Evolutionary conservation across 2,329 filamentous ascomycete genomes (phyloP).

Genomic region (Arthrinium phaeospermum): DNA sequence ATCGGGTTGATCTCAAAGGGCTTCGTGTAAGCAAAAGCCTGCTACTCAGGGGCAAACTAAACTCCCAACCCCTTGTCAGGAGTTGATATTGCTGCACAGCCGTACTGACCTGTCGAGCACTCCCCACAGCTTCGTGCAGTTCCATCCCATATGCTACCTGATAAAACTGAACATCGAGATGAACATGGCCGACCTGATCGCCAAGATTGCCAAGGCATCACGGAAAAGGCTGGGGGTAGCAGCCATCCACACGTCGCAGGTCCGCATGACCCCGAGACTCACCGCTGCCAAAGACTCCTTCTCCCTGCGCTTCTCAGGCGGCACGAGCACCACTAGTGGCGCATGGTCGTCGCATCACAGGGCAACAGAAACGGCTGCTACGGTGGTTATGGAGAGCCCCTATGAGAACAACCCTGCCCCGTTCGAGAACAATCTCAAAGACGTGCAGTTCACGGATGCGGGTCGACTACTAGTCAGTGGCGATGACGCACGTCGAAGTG

Average conservation of each 20-base stretch:
- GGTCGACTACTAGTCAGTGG: background rate
- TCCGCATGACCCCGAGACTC: background rate
- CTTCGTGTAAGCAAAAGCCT: background rate
- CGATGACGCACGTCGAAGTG: background rate
- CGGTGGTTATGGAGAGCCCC: background rate
- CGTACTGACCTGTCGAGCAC: background rate
- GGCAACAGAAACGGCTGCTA: background rate
- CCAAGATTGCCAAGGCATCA: conserved; percentile 37
- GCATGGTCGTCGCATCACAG: background rate
- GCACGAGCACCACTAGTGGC: conserved; percentile 1
- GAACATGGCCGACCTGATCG: conserved; percentile 56
- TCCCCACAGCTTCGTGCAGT: background rate
- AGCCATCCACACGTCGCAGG: background rate
- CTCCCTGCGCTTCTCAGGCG: background rate
- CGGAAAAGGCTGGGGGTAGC: background rate
- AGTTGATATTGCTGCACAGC: background rate
- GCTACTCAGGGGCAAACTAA: no score
- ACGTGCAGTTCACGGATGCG: background rate
- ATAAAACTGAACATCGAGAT: conserved; percentile 53
- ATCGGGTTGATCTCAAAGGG: background rate
- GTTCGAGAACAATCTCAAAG: background rate
- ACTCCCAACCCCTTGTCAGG: background rate
- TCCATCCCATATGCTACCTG: conserved; percentile 19
- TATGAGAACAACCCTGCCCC: background rate
- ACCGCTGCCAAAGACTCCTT: background rate